Base-by-base conservation (phyloP, 2,329 filamentous ascomycete species). In the Ophiocordyceps camponoti-floridani region DNA sequence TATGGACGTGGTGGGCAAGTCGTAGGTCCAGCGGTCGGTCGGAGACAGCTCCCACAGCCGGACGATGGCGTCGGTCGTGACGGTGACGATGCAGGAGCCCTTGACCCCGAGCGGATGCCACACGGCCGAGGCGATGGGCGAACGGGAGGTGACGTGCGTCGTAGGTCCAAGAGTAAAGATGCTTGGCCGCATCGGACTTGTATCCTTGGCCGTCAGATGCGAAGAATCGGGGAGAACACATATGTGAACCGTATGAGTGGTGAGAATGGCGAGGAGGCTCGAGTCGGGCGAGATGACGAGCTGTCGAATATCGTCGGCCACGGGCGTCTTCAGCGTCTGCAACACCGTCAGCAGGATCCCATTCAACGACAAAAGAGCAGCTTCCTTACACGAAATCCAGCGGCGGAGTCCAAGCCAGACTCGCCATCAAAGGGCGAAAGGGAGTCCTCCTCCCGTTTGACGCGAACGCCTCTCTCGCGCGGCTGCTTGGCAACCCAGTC, bases 21-120 rank as follows among this genome's bases (percentile, higher is more conserved):
- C 86, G 58, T 94, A 94, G 0, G 86, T 88, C 73, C 82, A 88
- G 46, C 86, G 75, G 58, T 94, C 84, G 33, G 79, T 72, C n/a
- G 78, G 73, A 27, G 87, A 85, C 45, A 96, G 61, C 57, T 95
- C 88, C 88, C 89, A 96, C 14, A 95, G 65, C 33, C 91, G 77
- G 4, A 96, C 84, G 35, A 88, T 79, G 7, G 88, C 86, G 58
- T 95, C 87, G 44, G 78, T 76, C 1, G 91, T 94, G 40, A 95
- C 74, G 0, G 91, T 96, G 18, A 96, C 82, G 30, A 98, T 65
- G 45, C 84, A 87, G 19, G 78, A 79, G 30, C 84, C 84, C 48
- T 82, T 77, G 11, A 89, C 79, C 1, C 88, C 88, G 1, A 96
- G 68, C 1, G 91, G 91, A 63, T 98, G 91, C 89, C 91, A 98